Evolutionary conservation across 139 green algal genomes (phyloP).

Genomic region (Chlorella sp.): DNA sequence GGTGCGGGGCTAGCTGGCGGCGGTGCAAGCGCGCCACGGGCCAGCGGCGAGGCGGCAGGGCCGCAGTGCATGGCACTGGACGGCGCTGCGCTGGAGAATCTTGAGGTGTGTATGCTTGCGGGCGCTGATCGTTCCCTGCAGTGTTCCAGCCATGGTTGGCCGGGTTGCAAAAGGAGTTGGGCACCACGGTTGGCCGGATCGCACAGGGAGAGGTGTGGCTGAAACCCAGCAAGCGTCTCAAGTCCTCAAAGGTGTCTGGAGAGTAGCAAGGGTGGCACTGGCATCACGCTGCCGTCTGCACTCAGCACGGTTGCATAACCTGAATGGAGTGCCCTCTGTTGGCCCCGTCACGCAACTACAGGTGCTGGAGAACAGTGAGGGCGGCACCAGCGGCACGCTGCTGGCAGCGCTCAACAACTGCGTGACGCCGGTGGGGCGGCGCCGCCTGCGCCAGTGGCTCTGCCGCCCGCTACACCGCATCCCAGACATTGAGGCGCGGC

Average conservation of each 20-base stretch:
- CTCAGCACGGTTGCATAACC: too few relatives aligned
- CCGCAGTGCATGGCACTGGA: conserved; percentile 82
- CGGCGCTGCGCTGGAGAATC: conserved; percentile 90
- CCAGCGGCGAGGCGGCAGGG: background rate
- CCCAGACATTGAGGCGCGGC: conserved; percentile 75
- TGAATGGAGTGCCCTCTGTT: too few relatives aligned
- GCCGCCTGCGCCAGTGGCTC: conserved; percentile 90
- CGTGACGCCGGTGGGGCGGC: conserved; percentile 83
- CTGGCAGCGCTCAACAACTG: conserved; percentile 90
- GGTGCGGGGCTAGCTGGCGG: conserved; percentile 1
- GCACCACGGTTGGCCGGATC: too few relatives aligned
- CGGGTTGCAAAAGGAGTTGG: too few relatives aligned
- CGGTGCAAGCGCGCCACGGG: background rate
- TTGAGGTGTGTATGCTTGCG: conserved; percentile 86
- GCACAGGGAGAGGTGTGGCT: too few relatives aligned
- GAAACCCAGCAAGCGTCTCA: too few relatives aligned
- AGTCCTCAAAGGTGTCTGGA: too few relatives aligned
- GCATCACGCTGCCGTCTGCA: too few relatives aligned
- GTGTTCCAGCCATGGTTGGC: too few relatives aligned
- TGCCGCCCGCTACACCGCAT: conserved; percentile 76
- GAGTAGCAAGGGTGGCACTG: too few relatives aligned
- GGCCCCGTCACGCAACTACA: background rate
- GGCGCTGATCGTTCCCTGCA: background rate
- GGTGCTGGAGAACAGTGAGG: conserved; percentile 88
- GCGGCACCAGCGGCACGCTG: conserved; percentile 79